Percentiles rank a stretch among this genome's conserved stretches.
These are phyloP conservation scores for Piper betle DNA, from an alignment of 164 flowering plant species.

Conservation along the genomic window DNA sequence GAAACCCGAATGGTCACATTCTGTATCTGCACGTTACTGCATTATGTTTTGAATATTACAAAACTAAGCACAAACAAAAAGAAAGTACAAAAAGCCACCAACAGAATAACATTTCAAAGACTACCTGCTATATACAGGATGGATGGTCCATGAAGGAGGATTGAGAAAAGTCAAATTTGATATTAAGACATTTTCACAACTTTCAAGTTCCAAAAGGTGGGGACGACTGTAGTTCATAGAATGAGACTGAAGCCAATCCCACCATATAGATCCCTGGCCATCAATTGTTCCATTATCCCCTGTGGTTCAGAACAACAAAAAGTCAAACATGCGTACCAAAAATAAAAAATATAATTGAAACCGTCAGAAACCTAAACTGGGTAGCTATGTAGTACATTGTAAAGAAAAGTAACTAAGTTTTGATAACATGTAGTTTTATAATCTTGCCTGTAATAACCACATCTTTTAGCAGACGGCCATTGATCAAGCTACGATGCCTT, in stretches of 20 bases:
- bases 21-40: constrained; percentile 17
- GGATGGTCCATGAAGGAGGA: constrained; percentile 71
- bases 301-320: constrained; percentile 10
- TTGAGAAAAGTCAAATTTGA: constrained; percentile 65
- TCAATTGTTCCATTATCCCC: constrained; percentile 92
- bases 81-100: background rate
- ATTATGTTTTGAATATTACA: constrained; percentile 3
- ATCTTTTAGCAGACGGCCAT: constrained; percentile 51
- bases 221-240: constrained; percentile 79
- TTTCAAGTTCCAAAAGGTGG: constrained; percentile 64
- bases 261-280: constrained; percentile 94
- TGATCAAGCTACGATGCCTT: constrained; percentile 61
- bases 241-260: constrained; percentile 53
- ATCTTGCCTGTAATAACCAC: constrained; percentile 72
- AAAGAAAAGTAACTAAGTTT: constrained; percentile 25
- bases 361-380: constrained; percentile 1
- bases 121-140: constrained; percentile 85
- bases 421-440: constrained; percentile 8
- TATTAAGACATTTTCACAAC: constrained; percentile 40
- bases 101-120: constrained; percentile 7
- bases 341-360: constrained; percentile 10
- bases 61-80: constrained; percentile 4
- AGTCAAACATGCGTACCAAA: background rate
- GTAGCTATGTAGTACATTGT: background rate
- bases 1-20: constrained; percentile 56